phyloP scores from a whole-genome alignment of 805 yeast genomes.

The Scheffersomyces ergatensis region DNA sequence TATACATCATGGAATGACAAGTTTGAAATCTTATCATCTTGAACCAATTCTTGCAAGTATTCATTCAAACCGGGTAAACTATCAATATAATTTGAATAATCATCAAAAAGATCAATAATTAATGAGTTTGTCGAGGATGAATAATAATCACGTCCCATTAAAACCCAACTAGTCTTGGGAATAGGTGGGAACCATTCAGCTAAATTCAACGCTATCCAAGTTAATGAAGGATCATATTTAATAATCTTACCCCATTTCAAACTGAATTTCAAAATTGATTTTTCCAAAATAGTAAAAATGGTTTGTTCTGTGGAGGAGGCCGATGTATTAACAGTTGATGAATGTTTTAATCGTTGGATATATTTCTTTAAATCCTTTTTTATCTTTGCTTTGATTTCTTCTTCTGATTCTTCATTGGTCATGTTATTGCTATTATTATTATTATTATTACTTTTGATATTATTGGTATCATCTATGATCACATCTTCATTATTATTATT shows the following conservation, averaged over 20 bases:
- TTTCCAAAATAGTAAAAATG: constrained; percentile 55
- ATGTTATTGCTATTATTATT: not conserved
- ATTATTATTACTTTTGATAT: too few species aligned
- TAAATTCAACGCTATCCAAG: constrained; percentile 85
- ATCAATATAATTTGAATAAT: constrained; percentile 37
- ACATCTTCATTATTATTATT: constrained; percentile 1
- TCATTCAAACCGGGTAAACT: constrained; percentile 23
- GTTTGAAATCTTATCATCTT: constrained; percentile 21
- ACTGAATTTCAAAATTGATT: constrained; percentile 61
- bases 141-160: constrained; percentile 51
- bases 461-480: not conserved
- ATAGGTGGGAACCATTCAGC: constrained; percentile 88
- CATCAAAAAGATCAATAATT: constrained; percentile 31
- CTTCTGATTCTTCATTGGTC: constrained; percentile 8
- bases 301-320: constrained; percentile 50
- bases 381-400: constrained; percentile 34
- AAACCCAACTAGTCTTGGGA: constrained; percentile 49
- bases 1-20: constrained; percentile 65
- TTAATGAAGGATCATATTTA: constrained; percentile 75
- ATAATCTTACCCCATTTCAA: constrained; percentile 76
- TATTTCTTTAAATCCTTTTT: constrained; percentile 61
- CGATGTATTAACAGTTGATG: constrained; percentile 22
- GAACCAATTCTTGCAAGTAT: constrained; percentile 21
- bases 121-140: constrained; percentile 20
- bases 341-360: constrained; percentile 43